Base-by-base conservation (phyloP, 2,329 filamentous ascomycete species). In the Penicillium hordei region DNA sequence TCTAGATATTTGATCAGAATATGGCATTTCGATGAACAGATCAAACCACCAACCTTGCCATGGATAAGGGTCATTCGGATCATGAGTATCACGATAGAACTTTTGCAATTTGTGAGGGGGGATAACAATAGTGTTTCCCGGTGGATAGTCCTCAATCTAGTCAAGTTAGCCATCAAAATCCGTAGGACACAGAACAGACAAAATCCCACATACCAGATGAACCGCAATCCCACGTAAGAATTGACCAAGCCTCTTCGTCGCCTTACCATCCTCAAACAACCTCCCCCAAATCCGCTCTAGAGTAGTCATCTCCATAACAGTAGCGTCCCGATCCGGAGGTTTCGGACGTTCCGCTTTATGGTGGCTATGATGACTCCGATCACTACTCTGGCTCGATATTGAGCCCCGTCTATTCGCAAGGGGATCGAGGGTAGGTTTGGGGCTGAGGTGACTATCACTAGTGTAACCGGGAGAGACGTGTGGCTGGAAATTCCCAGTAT, bases 221-320 rank as follows among this genome's bases (percentile, higher is more conserved):
- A 85, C 81, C 13, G 90, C 90, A 56, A 96, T 78, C 0, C 90
- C 90, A 55, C 86, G 81, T 48, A 95, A 76, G 39, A 94, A 86
- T 62, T 92, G 84, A 0, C 84, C 83, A 17, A 93, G 80, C 51
- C 90, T 81, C 48, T 80, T 74, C 0, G 90, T 93, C 1, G 89
- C 85, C 55, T 83, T 81, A 0, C 87, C 89, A 29, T 86, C 80
- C 3, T 80, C 86, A 69, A 95, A 95, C 3, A 96, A 73, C 10
- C 80, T 80, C 6, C 90, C 89, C 91, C 91, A 96, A 69, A 87
- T 87, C 69, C 83, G 84, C 70, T 93, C 89, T 29, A 89, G 73
- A 1, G 83, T 83, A 1, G 83, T 86, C 60, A 81, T 71, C 58
- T 86, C 83, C 33, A 74, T 73, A 13, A 71, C 69, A 0, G 76